Evolutionary conservation across 2,329 filamentous ascomycete species (phyloP), one percentile per base, ranked within the genome.

Genomic region (Tolypocladium inflatum): DNA sequence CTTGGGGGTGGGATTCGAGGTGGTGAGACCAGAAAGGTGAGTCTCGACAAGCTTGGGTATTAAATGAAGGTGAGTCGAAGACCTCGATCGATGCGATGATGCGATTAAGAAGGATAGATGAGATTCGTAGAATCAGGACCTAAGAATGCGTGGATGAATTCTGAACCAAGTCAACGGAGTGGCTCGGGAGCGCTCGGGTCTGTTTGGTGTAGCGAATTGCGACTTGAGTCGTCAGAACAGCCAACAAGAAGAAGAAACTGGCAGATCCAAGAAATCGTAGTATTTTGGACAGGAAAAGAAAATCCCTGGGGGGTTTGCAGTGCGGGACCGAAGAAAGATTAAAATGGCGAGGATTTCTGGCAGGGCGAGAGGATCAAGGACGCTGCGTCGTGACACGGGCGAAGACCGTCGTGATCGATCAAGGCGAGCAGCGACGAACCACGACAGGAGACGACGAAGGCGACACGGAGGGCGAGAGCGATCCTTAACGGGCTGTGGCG

Each of bases 11-110:
- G 57, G 21, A 39, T 57, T 57, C 57, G 59, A 51, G 60, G 57
- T 58, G 57, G 59, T 55, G 59, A 58, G 53, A 50, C 56, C 55
- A 58, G n/a, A 57, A 57, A 48, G 67, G 61, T 62, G 65, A 56
- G n/a, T n/a, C 33, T 45, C 21, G 45, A 35, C 7, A 35, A 33
- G n/a, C 13, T 26, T 21, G 55, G 15, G 45, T 50, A 58, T 51
- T 51, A 58, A 55, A 48, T 37, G 41, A 55, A 23, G 6, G 42
- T 33, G 41, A 37, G 39, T 43, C 30, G 39, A 42, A 19, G 17
- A 33, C n/a, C 8, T 45, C 41, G 54, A 55, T 45, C 41, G 54
- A 55, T 23, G 41, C 30, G 39, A 54, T 48, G 56, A 42, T 37
- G 51, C 33, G 42, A 57, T 57, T 48, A 57, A 48, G 50, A 45